phyloP scores from a whole-genome alignment of 768 basidiomycete genomes.

The Chalciporus sphaerocephalus region DNA sequence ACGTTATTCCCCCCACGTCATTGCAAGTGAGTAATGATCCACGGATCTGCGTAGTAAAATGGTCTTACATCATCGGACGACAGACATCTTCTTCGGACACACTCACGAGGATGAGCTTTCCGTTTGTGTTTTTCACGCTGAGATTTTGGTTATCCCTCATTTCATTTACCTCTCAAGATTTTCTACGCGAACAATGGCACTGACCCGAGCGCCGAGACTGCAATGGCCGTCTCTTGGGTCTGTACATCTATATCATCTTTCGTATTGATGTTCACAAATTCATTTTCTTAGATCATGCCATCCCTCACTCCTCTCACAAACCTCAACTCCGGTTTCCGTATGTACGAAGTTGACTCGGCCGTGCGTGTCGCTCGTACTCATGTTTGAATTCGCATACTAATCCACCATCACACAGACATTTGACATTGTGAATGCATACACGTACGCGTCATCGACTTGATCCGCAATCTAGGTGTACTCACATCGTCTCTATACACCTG shows the following conservation, averaged over 20 bases:
- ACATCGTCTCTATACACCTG: constrained; percentile 41
- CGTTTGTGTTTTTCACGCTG: constrained; percentile 29
- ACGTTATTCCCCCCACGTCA: constrained; percentile 45
- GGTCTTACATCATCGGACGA: constrained; percentile 1
- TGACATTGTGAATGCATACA: constrained; percentile 69
- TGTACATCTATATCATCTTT: no score
- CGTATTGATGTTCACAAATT: no score
- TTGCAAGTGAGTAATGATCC: constrained; percentile 35
- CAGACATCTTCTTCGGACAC: constrained; percentile 70
- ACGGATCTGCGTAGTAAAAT: neutral
- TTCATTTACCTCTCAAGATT: constrained; percentile 45
- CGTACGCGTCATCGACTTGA: constrained; percentile 46
- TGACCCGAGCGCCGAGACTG: constrained; percentile 48
- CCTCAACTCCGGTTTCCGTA: constrained; percentile 66
- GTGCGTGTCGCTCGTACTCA: constrained; percentile 16
- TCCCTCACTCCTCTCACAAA: constrained; percentile 64
- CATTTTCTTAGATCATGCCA: constrained; percentile 49
- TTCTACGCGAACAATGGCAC: constrained; percentile 72
- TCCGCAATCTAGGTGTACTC: neutral
- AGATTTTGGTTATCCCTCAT: no score
- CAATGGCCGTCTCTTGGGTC: constrained; percentile 47
- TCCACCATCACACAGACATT: constrained; percentile 56
- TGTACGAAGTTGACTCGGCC: constrained; percentile 38
- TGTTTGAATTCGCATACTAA: neutral
- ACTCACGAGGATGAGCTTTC: constrained; percentile 68